These are phyloP conservation scores for Saccharomyces eubayanus DNA, from an alignment of 805 yeast species.

Conservation along the genomic window DNA sequence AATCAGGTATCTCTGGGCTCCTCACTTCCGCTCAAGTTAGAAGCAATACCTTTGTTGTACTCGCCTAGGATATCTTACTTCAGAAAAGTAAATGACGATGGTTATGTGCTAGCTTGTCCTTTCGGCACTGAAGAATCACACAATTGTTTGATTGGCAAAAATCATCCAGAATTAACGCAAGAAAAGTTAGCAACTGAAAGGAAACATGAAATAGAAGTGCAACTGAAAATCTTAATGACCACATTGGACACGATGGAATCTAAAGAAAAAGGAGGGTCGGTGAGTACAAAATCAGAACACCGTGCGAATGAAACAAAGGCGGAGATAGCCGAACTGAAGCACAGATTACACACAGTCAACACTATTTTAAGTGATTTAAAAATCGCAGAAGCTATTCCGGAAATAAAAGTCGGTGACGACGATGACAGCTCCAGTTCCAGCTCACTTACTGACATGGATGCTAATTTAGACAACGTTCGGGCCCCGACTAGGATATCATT, in stretches of 20 bases:
- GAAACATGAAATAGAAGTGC: slow-evolving; percentile 33
- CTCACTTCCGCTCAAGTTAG: slow-evolving; percentile 35
- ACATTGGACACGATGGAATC: slow-evolving; percentile 6
- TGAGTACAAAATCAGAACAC: slow-evolving; percentile 12
- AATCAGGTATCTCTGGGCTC: slow-evolving; percentile 40
- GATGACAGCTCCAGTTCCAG: slow-evolving; percentile 5
- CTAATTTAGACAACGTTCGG: slow-evolving; percentile 10
- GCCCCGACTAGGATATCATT: slow-evolving; percentile 3
- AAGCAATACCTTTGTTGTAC: slow-evolving; percentile 39
- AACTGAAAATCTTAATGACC: slow-evolving; percentile 23
- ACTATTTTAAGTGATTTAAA: slow-evolving; percentile 27
- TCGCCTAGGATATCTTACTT: slow-evolving; percentile 57
- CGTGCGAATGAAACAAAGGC: slow-evolving; percentile 8
- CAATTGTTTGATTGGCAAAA: slow-evolving; percentile 42
- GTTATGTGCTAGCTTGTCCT: slow-evolving; percentile 40
- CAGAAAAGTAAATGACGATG: slow-evolving; percentile 41
- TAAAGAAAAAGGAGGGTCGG: neutral
- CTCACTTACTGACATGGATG: neutral
- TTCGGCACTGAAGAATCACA: slow-evolving; percentile 54
- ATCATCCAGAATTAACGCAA: slow-evolving; percentile 51
- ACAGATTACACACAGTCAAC: slow-evolving; percentile 27
- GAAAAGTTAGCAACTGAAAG: slow-evolving; percentile 36
- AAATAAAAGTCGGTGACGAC: slow-evolving; percentile 4
- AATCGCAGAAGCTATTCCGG: slow-evolving; percentile 19
- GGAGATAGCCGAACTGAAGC: slow-evolving; percentile 28